Base-by-base conservation (phyloP, 2,329 filamentous ascomycete genomes). In the Stagonosporopsis cucurbitacearum region DNA sequence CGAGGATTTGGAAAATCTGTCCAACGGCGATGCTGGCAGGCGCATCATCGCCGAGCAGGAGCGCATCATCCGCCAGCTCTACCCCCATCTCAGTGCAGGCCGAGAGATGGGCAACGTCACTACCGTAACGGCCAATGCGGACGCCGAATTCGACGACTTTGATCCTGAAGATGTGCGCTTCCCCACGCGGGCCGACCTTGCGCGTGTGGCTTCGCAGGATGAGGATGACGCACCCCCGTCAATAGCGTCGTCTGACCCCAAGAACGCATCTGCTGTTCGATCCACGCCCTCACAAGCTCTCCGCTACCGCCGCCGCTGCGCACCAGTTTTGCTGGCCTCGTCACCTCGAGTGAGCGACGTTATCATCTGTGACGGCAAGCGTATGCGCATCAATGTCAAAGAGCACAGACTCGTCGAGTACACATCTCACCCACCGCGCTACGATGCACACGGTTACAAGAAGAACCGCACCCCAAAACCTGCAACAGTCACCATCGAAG, bases 281-380 rank as follows among this genome's bases (percentile, higher is more conserved):
- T 65, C 69, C 54, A 60, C 73, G 1, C 54, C 67, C 9, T 66
- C 72, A 5, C 78, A 80, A 48, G 60, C 68, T 13, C 70, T 77
- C 35, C 77, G 80, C 49, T 82, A 81, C 68, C 76, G 79, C 48
- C 74, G 77, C 6, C 76, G 80, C 26, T 82, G 80, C 60, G 75
- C 79, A 46, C 80, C 80, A 2, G 69, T 80, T 6, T 65, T 82
- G 12, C 72, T 77, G 7, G 72, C 73, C 20, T 75, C 77, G 36
- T 77, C 79, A 2, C 74, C 77, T 2, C 73, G 80, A 30, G 77
- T 79, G 0, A 79, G 75, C 66, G 77, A 80, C 52, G 72, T 81
- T n/a, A 68, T 81, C 6, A 78, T 79, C 58, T 66, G 58, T 46
- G 65, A 74, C 26, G 79, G 78, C 41, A 69, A 71, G 46, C 77